Base-by-base conservation (phyloP, 1,284 basidiomycete species). In the Papiliotrema terrestris region DNA sequence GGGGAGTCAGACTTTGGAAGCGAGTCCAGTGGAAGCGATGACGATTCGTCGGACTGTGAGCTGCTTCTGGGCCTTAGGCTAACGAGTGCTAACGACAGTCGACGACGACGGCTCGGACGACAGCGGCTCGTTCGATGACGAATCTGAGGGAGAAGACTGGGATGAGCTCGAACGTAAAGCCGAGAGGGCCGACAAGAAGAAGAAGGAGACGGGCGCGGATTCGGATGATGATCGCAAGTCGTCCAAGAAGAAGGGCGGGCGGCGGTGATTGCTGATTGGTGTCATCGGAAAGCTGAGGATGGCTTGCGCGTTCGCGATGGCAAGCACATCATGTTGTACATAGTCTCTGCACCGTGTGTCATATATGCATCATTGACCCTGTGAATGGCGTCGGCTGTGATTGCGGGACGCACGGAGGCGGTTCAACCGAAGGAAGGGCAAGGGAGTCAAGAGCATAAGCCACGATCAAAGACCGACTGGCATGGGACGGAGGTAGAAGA, bases 121-220 rank as follows among this genome's bases (percentile, higher is more conserved):
- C 39, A 62, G 55, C 41, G 65, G 65, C 23, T 68, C 67, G 35
- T 62, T 62, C 51, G 69, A 66, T 8, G 74, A 71, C 25, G 66
- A 65, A 19, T 69, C 70, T n/a, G 69, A 65, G 80, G 88, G 91
- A 26, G 91, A 94, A 59, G 92, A 95, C 66, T 97, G 92, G 93
- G 93, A 95, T 69, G 92, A 92, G 71, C 80, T 96, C 25, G 94
- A 98, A 77, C 82, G 85, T 46, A 95, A 95, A 72, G 89, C 91
- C 14, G 87, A 88, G 15, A 87, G 86, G 80, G 50, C 50, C 5
- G 50, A 52, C 39, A 41, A 52, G 50, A 52, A 52, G 43, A 20
- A 15, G 14, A 32, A 38, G 20, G 50, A 52, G 14, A 44, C 26
- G 3, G 32, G 42, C 9, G 42, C 38, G 11, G 50, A 52, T 38